Evolutionary conservation across 2,329 filamentous ascomycete species (phyloP).

Genomic region (Lanzia echinophila): DNA sequence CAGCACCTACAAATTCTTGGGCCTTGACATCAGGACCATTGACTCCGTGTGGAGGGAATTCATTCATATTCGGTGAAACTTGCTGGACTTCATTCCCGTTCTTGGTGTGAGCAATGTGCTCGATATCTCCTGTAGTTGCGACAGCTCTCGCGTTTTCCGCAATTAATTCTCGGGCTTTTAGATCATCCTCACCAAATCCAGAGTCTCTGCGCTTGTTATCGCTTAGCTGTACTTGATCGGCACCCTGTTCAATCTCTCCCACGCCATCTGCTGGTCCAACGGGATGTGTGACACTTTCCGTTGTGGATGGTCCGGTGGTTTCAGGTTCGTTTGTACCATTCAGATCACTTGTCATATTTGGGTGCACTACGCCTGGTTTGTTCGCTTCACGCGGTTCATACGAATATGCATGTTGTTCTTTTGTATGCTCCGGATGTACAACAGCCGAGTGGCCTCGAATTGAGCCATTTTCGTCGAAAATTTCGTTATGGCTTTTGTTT

Average conservation of each 20-base stretch:
- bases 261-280: not conserved
- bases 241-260: not conserved
- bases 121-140: slow-evolving; percentile 21
- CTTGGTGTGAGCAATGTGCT: slow-evolving; percentile 19
- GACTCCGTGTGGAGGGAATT: not conserved
- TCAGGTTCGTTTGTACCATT: not conserved
- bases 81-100: not conserved
- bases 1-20: slow-evolving; percentile 22
- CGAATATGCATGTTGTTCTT: slow-evolving; percentile 15
- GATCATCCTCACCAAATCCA: slow-evolving; percentile 15
- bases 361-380: slow-evolving; percentile 10
- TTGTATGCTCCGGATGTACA: slow-evolving; percentile 13
- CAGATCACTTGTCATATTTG: not conserved
- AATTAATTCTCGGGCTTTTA: slow-evolving; percentile 13
- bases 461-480: slow-evolving; percentile 29
- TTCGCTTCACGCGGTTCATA: slow-evolving; percentile 17
- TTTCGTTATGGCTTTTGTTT: slow-evolving; percentile 18
- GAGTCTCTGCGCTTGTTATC: slow-evolving; percentile 1
- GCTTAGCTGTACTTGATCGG: slow-evolving; percentile 10
- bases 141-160: slow-evolving; percentile 20
- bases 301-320: slow-evolving; percentile 16
- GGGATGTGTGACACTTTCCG: slow-evolving; percentile 14
- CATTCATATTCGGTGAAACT: not conserved
- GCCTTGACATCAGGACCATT: slow-evolving; percentile 19
- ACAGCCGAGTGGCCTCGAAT: slow-evolving; percentile 26